These are phyloP conservation scores for Cicer yamashitae DNA, from an alignment of 306 rosid species.

Conservation along the genomic window DNA sequence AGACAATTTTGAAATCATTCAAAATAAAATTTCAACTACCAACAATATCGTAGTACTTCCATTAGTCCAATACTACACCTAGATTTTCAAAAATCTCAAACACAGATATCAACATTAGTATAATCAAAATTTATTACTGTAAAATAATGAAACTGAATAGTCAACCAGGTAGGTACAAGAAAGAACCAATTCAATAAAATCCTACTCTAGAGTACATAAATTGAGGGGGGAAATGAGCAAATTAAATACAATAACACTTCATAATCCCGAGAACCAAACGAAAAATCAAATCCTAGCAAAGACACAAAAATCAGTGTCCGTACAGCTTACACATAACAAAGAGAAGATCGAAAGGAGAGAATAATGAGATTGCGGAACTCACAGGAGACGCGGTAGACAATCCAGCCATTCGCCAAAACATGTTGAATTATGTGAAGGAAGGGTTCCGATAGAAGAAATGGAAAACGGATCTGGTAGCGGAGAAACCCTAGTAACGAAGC, in stretches of 20 bases:
- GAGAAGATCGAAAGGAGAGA: not conserved
- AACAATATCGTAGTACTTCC: not conserved
- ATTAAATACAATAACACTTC: slow-evolving; percentile 25
- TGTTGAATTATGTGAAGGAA: slow-evolving; percentile 55
- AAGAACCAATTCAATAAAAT: slow-evolving; percentile 32
- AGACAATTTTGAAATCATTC: slow-evolving; percentile 6
- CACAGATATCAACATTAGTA: not conserved
- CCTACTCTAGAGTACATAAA: slow-evolving; percentile 11
- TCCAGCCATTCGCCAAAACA: slow-evolving; percentile 99
- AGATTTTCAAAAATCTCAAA: not conserved
- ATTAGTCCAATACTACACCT: not conserved
- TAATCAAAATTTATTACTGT: not conserved
- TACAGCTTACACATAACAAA: slow-evolving; percentile 9
- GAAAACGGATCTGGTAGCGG: slow-evolving; percentile 70
- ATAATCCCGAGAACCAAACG: slow-evolving; percentile 34
- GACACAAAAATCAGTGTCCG: slow-evolving; percentile 23
- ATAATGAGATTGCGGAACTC: slow-evolving; percentile 50
- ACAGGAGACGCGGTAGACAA: slow-evolving; percentile 98
- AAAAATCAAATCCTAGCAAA: slow-evolving; percentile 38
- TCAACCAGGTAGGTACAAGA: slow-evolving; percentile 13
- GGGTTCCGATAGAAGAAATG: slow-evolving; percentile 39
- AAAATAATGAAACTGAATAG: not conserved
- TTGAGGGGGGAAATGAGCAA: not conserved
- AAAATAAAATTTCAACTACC: slow-evolving; percentile 31
- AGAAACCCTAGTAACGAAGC: slow-evolving; percentile 73